Base-by-base conservation (phyloP, 768 basidiomycete species). In the Xerocomellus dryophilus region DNA sequence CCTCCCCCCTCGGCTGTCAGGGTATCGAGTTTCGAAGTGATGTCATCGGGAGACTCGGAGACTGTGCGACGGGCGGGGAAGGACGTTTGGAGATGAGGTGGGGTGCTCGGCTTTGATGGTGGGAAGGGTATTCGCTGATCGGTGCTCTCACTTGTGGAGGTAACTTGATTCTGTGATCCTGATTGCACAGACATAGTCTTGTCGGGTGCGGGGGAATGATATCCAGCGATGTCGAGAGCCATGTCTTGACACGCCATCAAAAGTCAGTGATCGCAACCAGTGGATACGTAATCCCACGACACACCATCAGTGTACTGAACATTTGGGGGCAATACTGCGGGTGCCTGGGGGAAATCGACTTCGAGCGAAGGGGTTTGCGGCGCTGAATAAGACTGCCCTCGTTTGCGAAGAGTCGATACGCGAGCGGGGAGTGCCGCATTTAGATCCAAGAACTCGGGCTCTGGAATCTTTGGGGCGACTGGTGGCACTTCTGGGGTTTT, bases 371-470 rank as follows among this genome's bases (percentile, higher is more conserved):
- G 72, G 7, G 64, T 64, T 45, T 64, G 71, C 14, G 68, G 64
- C 10, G 53, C 67, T 15, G 67, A 66, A 44, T 51, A 64, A 0
- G 66, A 68, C 31, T 69, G 62, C 14, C 58, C 49, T 38, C 62
- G 67, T 49, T 57, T 58, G 43, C 62, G 69, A 38, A 54, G 62
- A 3, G 41, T 41, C 10, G 57, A 57, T 48, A 55, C 14, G 32
- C 58, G 67, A 14, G 61, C 47, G 9, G 50, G 43, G 1, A 42
- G 23, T 4, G 50, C 51, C 18, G 84, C 89, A 65, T 96, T 76
- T 42, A 97, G 78, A 69, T 97, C 93, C 48, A 97, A 76, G 63
- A 88, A 92, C 43, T 95, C 92, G 2, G 92, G 90, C 61, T 90
- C 88, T 41, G 72, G 73, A 23, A 62, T 62, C 43, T 61, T 62